These are phyloP conservation scores for Zygotorulaspora chibaensis DNA, from an alignment of 805 yeast species.

Conservation along the genomic window DNA sequence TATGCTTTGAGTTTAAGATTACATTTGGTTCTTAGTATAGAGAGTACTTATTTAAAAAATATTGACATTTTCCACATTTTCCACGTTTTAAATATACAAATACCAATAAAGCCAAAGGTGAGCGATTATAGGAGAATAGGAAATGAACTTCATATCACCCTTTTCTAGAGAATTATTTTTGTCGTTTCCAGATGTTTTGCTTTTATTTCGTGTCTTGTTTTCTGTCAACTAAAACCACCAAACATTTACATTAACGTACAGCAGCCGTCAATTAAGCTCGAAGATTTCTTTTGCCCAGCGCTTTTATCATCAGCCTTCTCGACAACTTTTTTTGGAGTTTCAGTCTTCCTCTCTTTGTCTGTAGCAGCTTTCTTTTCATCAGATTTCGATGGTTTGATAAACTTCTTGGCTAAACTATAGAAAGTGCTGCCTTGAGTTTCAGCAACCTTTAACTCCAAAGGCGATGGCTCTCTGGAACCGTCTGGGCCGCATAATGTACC, in stretches of 20 bases:
- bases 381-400: slow-evolving; percentile 12
- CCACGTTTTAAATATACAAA: too few relatives aligned
- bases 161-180: too few relatives aligned
- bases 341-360: background rate
- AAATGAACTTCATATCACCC: too few relatives aligned
- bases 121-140: too few relatives aligned
- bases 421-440: slow-evolving; percentile 63
- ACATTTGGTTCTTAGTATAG: too few relatives aligned
- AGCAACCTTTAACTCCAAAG: slow-evolving; percentile 62
- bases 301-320: slow-evolving; percentile 7
- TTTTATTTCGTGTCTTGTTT: background rate
- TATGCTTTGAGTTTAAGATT: too few relatives aligned
- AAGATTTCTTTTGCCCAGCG: slow-evolving; percentile 4
- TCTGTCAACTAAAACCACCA: too few relatives aligned
- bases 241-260: slow-evolving; percentile 14
- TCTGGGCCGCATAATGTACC: slow-evolving; percentile 73
- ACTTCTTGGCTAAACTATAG: slow-evolving; percentile 42
- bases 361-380: slow-evolving; percentile 6
- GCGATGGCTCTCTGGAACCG: slow-evolving; percentile 66
- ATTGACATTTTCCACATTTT: too few relatives aligned
- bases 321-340: slow-evolving; percentile 3
- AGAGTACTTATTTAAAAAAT: too few relatives aligned
- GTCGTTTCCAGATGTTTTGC: background rate
- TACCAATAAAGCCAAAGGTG: too few relatives aligned
- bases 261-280: slow-evolving; percentile 7